Conservation (phyloP, 148 eudicot species). For the Euryodendron excelsum region DNA sequence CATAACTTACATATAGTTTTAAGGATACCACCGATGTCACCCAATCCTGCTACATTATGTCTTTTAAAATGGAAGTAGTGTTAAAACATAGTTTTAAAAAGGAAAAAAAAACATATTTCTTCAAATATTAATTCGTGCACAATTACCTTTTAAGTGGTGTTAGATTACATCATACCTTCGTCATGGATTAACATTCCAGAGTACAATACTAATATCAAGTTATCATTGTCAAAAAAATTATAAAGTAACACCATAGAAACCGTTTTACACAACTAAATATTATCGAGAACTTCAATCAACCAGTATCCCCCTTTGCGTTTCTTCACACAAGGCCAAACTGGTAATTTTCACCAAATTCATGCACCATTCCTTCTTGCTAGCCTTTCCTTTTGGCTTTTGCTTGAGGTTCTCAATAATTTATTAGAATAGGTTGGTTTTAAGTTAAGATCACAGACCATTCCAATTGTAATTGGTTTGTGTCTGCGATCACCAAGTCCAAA, state of each 20-base stretch:
- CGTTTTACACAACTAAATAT: neutral
- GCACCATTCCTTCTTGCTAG: neutral
- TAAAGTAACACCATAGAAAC: neutral
- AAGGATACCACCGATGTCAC: neutral
- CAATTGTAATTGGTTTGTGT: neutral
- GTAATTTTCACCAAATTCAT: neutral
- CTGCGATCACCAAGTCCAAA: neutral
- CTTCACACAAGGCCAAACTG: neutral
- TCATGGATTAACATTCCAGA: neutral
- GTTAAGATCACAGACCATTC: neutral
- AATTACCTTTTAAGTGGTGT: neutral
- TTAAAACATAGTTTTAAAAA: neutral
- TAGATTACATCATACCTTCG: neutral
- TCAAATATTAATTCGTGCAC: neutral
- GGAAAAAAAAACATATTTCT: neutral
- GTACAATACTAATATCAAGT: neutral
- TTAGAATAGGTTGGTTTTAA: neutral
- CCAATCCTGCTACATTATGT: neutral
- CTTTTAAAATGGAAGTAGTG: neutral
- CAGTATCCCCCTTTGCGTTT: neutral
- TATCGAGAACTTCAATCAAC: neutral
- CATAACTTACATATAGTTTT: neutral
- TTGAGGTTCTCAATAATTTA: neutral
- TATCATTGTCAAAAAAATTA: neutral
- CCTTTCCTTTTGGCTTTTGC: neutral